Conservation (phyloP, 306 rosid genomes). For the Carpinus viminea region DNA sequence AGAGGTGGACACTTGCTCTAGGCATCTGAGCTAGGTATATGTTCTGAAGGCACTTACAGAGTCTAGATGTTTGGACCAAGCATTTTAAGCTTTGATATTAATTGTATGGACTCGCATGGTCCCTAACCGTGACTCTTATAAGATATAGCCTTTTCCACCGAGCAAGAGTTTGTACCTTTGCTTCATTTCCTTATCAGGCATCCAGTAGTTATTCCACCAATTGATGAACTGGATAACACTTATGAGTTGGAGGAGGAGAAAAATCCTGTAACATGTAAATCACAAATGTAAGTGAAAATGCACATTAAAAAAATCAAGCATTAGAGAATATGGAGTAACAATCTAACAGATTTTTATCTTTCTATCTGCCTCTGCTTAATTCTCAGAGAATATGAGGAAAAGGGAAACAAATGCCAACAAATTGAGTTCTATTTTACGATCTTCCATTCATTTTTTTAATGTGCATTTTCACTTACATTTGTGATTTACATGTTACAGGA, state of each 20-base stretch:
- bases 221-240: constrained; percentile 80
- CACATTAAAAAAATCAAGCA: neutral
- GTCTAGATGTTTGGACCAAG: neutral
- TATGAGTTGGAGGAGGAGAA: constrained; percentile 64
- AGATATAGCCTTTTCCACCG: neutral
- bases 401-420: neutral
- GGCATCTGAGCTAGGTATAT: neutral
- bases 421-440: neutral
- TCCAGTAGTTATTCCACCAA: constrained; percentile 94
- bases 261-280: constrained; percentile 39
- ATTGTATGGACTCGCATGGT: neutral
- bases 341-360: neutral
- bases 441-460: neutral
- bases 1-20: constrained; percentile 1
- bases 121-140: neutral
- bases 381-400: neutral
- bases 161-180: constrained; percentile 47
- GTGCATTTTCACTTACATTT: too few species aligned
- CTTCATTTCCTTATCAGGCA: constrained; percentile 61
- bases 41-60: neutral
- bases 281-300: constrained; percentile 9
- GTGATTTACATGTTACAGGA: too few species aligned
- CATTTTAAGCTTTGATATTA: neutral
- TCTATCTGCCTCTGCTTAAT: neutral
- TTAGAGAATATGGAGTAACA: neutral